These are phyloP conservation scores for Apiospora phragmitis DNA, from an alignment of 2,329 filamentous ascomycete species.

Conservation along the genomic window DNA sequence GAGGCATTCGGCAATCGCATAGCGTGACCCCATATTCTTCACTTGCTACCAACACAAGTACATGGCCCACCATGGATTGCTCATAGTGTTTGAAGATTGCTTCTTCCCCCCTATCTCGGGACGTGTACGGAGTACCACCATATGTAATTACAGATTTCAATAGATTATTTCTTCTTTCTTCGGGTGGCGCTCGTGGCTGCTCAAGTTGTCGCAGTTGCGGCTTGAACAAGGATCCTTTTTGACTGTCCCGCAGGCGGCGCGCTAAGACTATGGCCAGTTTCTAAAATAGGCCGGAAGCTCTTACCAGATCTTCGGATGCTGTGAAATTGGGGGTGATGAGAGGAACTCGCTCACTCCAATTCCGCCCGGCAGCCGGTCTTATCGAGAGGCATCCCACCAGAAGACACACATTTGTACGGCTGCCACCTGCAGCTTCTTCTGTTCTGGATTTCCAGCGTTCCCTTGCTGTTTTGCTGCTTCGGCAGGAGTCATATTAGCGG, in stretches of 20 bases:
- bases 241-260: background rate
- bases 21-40: background rate
- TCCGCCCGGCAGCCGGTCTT: background rate
- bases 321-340: background rate
- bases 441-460: background rate
- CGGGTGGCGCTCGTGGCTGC: background rate
- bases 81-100: background rate
- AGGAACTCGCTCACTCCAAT: background rate
- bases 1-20: too few species aligned
- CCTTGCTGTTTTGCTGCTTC: background rate
- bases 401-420: background rate
- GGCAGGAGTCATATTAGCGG: background rate
- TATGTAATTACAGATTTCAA: background rate
- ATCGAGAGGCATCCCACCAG: background rate
- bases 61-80: background rate
- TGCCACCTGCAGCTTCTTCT: background rate
- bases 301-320: conserved; percentile 1
- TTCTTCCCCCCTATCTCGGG: background rate
- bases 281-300: background rate
- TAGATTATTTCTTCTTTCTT: background rate
- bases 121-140: background rate
- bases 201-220: background rate
- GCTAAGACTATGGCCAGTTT: background rate
- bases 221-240: background rate
- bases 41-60: background rate